These are phyloP conservation scores for Leccinellum albellum DNA, from an alignment of 768 basidiomycete species.

Conservation along the genomic window DNA sequence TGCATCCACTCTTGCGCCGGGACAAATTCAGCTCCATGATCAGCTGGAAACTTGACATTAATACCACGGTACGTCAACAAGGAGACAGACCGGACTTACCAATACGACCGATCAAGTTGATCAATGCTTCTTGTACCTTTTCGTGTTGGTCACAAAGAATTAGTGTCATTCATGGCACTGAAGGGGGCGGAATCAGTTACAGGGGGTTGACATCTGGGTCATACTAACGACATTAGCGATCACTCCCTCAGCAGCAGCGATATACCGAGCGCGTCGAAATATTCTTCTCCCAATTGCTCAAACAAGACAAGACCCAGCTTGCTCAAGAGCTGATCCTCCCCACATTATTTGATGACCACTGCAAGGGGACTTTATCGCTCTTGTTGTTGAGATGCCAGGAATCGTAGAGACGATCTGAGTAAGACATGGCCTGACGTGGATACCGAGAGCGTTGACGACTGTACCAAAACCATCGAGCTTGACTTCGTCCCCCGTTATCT, in stretches of 20 bases:
- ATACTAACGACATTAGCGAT: slow-evolving; percentile 99
- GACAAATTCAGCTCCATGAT: slow-evolving; percentile 98
- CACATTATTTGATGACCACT: slow-evolving; percentile 97
- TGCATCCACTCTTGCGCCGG: slow-evolving; percentile 99
- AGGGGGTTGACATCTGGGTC: slow-evolving; percentile 99
- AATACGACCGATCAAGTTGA: slow-evolving; percentile 99
- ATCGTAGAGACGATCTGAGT: slow-evolving; percentile 99
- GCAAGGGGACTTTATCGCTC: slow-evolving; percentile 95
- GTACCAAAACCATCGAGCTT: slow-evolving; percentile 99
- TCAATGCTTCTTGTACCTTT: slow-evolving; percentile 98
- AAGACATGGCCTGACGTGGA: slow-evolving; percentile 96
- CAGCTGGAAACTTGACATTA: slow-evolving; percentile 46
- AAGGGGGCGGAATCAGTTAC: slow-evolving; percentile 3
- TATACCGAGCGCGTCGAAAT: slow-evolving; percentile 97
- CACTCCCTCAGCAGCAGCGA: slow-evolving; percentile 97
- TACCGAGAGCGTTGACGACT: slow-evolving; percentile 93
- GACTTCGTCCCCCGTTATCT: slow-evolving; percentile 97
- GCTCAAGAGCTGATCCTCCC: slow-evolving; percentile 92
- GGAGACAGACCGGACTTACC: slow-evolving; percentile 31
- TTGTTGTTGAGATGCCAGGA: slow-evolving; percentile 99
- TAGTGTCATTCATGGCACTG: slow-evolving; percentile 99
- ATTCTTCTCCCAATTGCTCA: slow-evolving; percentile 98
- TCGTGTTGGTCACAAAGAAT: slow-evolving; percentile 98
- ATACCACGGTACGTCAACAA: neutral
- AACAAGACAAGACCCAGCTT: slow-evolving; percentile 96